phyloP scores from a whole-genome alignment of 257 asterid genomes.

The Salvia rosmarinus region DNA sequence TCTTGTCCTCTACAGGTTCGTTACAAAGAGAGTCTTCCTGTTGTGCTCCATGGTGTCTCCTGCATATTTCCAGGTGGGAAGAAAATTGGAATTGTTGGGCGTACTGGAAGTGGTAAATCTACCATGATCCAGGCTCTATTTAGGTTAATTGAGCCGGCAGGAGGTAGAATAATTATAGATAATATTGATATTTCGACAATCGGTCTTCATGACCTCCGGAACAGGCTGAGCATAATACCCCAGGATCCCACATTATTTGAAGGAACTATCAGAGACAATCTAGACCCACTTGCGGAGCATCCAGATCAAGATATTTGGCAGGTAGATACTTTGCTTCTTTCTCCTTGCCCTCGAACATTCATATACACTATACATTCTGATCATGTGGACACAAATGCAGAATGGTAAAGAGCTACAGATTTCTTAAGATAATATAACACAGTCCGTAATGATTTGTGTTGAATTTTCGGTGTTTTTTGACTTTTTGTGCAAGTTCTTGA shows the following conservation, averaged over 20 bases:
- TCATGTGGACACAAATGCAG: neutral
- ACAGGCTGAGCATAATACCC: conserved; percentile 89
- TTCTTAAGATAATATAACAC: neutral
- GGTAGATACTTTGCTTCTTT: conserved; percentile 44
- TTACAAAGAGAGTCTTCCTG: too few species aligned
- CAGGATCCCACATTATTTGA: conserved; percentile 97
- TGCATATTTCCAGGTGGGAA: too few species aligned
- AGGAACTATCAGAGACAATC: conserved; percentile 90
- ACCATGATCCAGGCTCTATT: conserved; percentile 96
- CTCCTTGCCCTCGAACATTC: neutral
- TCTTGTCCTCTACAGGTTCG: too few species aligned
- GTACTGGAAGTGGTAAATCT: conserved; percentile 99
- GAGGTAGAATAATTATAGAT: conserved; percentile 86
- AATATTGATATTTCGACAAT: conserved; percentile 77
- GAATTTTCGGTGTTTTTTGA: neutral
- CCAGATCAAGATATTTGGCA: conserved; percentile 87
- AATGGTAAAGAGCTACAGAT: neutral
- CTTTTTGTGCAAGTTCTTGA: neutral
- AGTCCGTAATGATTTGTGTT: neutral
- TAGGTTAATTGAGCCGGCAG: conserved; percentile 89
- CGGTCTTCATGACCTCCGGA: conserved; percentile 96
- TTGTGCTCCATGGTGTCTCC: too few species aligned
- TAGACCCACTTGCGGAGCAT: conserved; percentile 92
- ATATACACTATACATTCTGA: neutral
- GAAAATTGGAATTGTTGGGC: too few species aligned